Evolutionary conservation across 306 rosid species (phyloP), one percentile per base, ranked within the genome.

Genomic region (Rosa chinensis): DNA sequence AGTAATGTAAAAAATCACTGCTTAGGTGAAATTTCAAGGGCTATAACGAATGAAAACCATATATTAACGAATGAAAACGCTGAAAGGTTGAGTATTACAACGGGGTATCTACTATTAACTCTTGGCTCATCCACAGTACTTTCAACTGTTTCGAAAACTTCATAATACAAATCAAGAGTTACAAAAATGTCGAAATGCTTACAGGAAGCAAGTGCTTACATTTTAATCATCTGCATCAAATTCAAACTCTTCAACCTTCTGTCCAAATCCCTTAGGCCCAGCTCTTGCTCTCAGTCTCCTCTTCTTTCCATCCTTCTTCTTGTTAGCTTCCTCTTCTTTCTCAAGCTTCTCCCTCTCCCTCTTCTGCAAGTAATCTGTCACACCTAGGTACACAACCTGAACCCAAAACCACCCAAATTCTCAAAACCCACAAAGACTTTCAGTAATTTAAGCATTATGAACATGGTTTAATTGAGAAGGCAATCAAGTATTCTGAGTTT

Each of bases 271-370:
- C 76, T 78, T 89, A 5, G 98, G 96, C 14, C 97, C 98, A 17
- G 92, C 83, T 80, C 84, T 93, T 18, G 86, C 79, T 84, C 84
- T 88, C 6, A 74, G 83, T 82, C 83, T 89, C 89, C 75, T 91
- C 80, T 83, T 94, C n/a, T 78, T 78, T 44, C 83, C 87, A 66
- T 69, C 74, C 23, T 82, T 86, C 66, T 82, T 82, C 74, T 82
- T 85, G 5, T 77, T 82, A 58, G 81, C 74, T 5, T 82, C 82
- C 67, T 90, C 97, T 70, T 91, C 93, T 79, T 92, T 90, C 97
- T 89, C 97, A 68, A 88, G 90, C 84, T 91, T 95, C 1, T 95
- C 99, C 52, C 77, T 89, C 89, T 95, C 98, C 68, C 97, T 86
- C 76, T 93, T 93, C 91, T 89, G 93, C 84, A 95, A 81, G 70